Conservation (phyloP, 305 asterid genomes). For the Fraxinus albicans region DNA sequence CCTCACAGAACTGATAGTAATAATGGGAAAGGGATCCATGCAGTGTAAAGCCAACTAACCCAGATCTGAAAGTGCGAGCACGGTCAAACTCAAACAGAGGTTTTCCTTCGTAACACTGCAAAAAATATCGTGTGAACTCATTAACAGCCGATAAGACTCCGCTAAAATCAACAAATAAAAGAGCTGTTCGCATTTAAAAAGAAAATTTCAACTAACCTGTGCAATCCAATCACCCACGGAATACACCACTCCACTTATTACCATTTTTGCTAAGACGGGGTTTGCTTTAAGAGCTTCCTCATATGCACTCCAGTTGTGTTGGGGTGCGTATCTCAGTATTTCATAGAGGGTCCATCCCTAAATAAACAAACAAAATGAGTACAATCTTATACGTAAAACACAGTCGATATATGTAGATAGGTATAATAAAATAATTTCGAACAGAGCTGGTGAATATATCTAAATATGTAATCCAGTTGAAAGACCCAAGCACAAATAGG, state of each 20-base stretch:
- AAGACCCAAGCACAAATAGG: neutral
- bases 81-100: constrained; percentile 81
- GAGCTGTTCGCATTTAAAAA: neutral
- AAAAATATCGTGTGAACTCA: constrained; percentile 4
- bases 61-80: constrained; percentile 75
- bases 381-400: neutral
- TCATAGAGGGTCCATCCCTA: constrained; percentile 91
- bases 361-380: constrained; percentile 14
- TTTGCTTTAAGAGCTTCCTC: constrained; percentile 85
- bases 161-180: neutral
- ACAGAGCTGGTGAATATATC: neutral
- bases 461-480: neutral
- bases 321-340: constrained; percentile 87
- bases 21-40: constrained; percentile 93
- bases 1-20: constrained; percentile 87
- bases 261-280: constrained; percentile 89
- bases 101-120: constrained; percentile 87
- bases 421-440: neutral
- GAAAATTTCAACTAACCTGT: constrained; percentile 49
- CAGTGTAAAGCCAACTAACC: constrained; percentile 69
- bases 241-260: constrained; percentile 87
- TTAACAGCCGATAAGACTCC: neutral
- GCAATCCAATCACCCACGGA: constrained; percentile 95
- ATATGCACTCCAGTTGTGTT: constrained; percentile 94
- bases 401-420: neutral